phyloP scores from a whole-genome alignment of 2,329 filamentous ascomycete genomes.

The Arthrobotrys pseudoclavata region DNA sequence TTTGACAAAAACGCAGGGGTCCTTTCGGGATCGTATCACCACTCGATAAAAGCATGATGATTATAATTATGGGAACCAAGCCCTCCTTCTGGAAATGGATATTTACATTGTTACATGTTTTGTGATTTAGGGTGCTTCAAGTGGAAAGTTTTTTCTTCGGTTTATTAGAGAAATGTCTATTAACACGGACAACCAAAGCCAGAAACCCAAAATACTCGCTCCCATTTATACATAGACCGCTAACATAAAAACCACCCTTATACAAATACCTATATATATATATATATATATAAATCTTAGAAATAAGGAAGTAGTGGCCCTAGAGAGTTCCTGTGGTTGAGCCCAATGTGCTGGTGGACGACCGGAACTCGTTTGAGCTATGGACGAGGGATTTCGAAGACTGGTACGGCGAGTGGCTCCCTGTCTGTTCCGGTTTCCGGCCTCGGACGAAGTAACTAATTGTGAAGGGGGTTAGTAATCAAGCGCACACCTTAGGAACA shows the following conservation, averaged over 20 bases:
- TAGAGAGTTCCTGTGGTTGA: conserved; percentile 32
- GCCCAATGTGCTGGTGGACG: conserved; percentile 41
- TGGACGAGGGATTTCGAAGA: conserved; percentile 10
- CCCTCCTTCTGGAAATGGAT: background rate
- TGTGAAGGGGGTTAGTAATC: background rate
- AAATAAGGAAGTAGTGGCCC: background rate
- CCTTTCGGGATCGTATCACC: background rate
- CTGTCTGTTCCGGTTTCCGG: conserved; percentile 34
- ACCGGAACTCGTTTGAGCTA: conserved; percentile 3
- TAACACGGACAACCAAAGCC: background rate
- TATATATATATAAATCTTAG: background rate
- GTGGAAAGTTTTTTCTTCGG: too few relatives aligned
- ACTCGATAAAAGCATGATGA: background rate
- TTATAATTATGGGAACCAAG: background rate
- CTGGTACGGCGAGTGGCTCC: conserved; percentile 8
- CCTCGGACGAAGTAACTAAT: conserved; percentile 52
- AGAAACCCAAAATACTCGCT: background rate
- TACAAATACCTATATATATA: background rate
- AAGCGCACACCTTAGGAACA: background rate
- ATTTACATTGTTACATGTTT: background rate
- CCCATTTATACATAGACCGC: conserved; percentile 4
- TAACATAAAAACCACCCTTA: conserved; percentile 16
- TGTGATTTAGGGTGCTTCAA: background rate
- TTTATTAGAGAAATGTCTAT: too few relatives aligned
- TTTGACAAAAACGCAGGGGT: conserved; percentile 27